Evolutionary conservation across 257 asterid species (phyloP).

Genomic region (Solanum arcanum): DNA sequence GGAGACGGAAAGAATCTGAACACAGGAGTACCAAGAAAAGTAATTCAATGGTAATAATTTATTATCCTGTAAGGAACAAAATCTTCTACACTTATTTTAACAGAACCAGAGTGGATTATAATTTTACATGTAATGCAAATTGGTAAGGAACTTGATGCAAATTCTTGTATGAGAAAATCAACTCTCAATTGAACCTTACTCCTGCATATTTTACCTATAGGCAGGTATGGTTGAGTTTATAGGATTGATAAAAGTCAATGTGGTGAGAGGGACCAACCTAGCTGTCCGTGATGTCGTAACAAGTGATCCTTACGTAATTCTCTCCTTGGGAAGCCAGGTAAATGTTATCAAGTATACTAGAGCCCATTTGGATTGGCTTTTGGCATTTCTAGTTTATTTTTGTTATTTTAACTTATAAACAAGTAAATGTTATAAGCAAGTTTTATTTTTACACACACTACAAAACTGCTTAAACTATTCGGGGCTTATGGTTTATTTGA

Average conservation of each 20-base stretch:
- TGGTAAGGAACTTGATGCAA: neutral
- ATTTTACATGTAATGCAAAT: neutral
- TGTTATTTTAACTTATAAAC: neutral
- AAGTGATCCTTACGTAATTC: slow-evolving; percentile 86
- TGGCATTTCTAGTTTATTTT: too few species aligned
- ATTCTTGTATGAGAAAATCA: neutral
- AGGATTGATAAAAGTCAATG: slow-evolving; percentile 73
- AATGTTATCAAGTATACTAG: neutral
- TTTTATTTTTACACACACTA: neutral
- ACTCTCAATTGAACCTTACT: neutral
- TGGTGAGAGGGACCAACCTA: slow-evolving; percentile 77
- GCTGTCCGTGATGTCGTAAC: slow-evolving; percentile 83
- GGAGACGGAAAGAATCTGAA: slow-evolving; percentile 56
- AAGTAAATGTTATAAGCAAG: neutral
- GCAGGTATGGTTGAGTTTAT: slow-evolving; percentile 96
- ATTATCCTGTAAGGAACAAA: neutral
- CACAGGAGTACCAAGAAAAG: slow-evolving; percentile 40
- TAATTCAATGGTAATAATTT: slow-evolving; percentile 50
- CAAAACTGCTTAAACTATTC: neutral
- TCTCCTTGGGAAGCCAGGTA: slow-evolving; percentile 82
- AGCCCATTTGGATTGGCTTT: neutral
- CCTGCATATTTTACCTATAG: slow-evolving; percentile 25
- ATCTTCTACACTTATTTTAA: neutral
- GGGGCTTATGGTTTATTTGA: neutral
- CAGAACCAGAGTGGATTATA: neutral